Evolutionary conservation across 495 filamentous ascomycete genomes (phyloP).

Genomic region (Ascodesmis nigricans): DNA sequence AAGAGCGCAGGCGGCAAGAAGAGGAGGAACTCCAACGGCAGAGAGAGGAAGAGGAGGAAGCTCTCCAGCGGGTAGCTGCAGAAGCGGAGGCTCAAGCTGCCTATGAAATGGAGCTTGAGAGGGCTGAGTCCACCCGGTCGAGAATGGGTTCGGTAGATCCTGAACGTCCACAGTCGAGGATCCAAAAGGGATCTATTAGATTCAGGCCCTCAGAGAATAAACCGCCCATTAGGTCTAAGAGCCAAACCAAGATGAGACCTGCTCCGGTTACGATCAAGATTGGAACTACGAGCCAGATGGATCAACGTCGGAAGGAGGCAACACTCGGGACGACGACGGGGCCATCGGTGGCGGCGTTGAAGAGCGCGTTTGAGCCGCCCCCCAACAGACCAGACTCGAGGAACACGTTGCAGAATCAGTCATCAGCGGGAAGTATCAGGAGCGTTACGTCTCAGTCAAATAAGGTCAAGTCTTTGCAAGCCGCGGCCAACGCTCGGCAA

Average conservation of each 20-base stretch:
- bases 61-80: constrained; percentile 30
- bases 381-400: constrained; percentile 1
- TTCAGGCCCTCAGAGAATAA: constrained; percentile 12
- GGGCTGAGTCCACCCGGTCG: neutral
- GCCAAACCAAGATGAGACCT: constrained; percentile 11
- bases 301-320: constrained; percentile 15
- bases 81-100: constrained; percentile 27
- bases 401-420: constrained; percentile 8
- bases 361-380: constrained; percentile 17
- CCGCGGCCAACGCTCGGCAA: constrained; percentile 17
- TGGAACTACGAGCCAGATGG: constrained; percentile 19
- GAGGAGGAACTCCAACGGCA: constrained; percentile 2
- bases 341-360: constrained; percentile 18
- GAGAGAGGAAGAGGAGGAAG: constrained; percentile 21
- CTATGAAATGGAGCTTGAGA: neutral
- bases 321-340: constrained; percentile 7
- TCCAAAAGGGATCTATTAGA: constrained; percentile 11
- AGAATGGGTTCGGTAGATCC: constrained; percentile 1
- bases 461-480: constrained; percentile 15
- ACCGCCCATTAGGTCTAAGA: constrained; percentile 9
- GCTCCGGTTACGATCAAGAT: constrained; percentile 19
- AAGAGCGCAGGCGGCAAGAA: constrained; percentile 7
- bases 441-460: constrained; percentile 11
- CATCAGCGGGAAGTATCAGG: constrained; percentile 13
- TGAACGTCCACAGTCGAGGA: constrained; percentile 8